Base-by-base conservation (phyloP, 2,329 filamentous ascomycete genomes). In the Trichoderma breve region DNA sequence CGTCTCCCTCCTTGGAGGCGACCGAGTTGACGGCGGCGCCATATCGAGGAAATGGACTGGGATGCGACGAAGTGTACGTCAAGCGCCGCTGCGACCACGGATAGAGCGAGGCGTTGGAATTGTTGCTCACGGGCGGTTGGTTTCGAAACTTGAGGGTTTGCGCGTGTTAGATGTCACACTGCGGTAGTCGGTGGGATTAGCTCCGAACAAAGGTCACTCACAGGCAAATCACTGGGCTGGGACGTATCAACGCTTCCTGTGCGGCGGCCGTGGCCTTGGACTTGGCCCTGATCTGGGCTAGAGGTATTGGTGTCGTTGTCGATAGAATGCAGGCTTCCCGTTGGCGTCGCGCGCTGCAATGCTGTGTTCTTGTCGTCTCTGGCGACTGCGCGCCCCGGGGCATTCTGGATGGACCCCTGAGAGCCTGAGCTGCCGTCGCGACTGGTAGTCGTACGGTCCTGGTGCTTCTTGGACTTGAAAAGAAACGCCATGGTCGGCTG, bases 1-100 rank as follows among this genome's bases (percentile, higher is more conserved):
- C 93, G 77, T 97, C 94, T 73, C 97, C 97, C 82, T 99, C 96
- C 83, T 98, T 98, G 51, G 95, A 98, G 28, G 95, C 93, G 18
- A 92, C 87, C 0, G 94, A 89, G 81, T 99, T 99, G 80, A 98
- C 95, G 7, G 97, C 96, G 66, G 97, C 94, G 80, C 96, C 96
- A 87, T 99, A 99, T 80, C 96, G 91, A 15, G 96, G 96, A 77
- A 99, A 99, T 0, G 96, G 96, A 76, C 93, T 95, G 12, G 91
- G 88, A 78, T 94, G 91, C 3, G 91, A 88, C 6, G 93, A 90
- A 18, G 93, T 93, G 81, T 97, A 97, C 75, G 92, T 95, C 68
- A 99, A 83, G 71, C 93, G 90, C 73, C 94, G 91, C 80, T 97
- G 93, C 74, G 95, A 97, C 96, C 96, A 99, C 0, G 96, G 96